Base-by-base conservation (phyloP, 139 green algal genomes). In the Nannochloris sp. region DNA sequence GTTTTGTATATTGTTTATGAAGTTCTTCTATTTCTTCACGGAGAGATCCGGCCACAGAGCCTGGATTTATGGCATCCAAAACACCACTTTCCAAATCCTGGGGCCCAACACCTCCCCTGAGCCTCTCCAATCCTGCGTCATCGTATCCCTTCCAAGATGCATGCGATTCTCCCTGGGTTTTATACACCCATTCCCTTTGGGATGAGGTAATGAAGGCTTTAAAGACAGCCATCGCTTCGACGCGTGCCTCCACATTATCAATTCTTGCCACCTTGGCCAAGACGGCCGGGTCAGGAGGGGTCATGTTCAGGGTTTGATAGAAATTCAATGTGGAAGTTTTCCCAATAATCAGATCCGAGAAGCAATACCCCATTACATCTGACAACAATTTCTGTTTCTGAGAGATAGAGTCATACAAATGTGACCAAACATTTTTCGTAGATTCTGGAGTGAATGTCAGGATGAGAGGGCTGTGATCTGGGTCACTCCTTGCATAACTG, bases 291-390 rank as follows among this genome's bases (percentile, higher is more conserved):
- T 67, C 14, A 13, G 31, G 14, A 29, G 36, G 29, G 33, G 59
- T 73, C 28, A 25, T 49, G 49, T 73, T 73, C 4, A 71, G 26
- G 2, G 58, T 8, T 53, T 78, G 71, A 59, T 78, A 78, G 49
- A 69, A 78, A 58, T 78, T 78, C 49, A 78, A 58, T 20, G 71
- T 78, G 36, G 46, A 68, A 40, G 65, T 66, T 55, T 78, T 73
- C 31, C 71, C 71, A 14, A 78, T 48, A 2, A 73, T 49, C 16
- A 78, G 36, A 14, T 17, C 48, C 26, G 46, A 50, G 59, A 73
- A 78, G 59, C 71, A 78, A 29, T 56, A 45, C 20, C 65, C 65
- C 11, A 74, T 66, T 28, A 70, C 44, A 11, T 60, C 45, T 16
- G 23, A 43, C 25, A 53, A 64, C 49, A 57, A 44, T 17, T 63